These are phyloP conservation scores for Luvunga scandens DNA, from an alignment of 345 rosid genomes.

Conservation along the genomic window DNA sequence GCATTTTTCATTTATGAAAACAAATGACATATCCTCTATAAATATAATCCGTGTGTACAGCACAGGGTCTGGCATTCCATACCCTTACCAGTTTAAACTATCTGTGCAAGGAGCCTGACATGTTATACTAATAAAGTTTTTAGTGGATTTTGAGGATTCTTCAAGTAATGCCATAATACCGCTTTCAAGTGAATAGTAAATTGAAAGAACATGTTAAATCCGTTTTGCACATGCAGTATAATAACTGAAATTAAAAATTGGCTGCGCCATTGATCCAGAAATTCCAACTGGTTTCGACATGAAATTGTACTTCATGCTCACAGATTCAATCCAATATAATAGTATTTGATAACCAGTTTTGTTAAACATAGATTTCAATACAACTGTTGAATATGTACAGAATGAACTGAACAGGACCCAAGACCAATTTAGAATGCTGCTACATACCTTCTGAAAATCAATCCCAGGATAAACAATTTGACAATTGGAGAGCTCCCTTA, in stretches of 20 bases:
- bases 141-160: neutral
- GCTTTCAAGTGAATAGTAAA: neutral
- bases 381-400: neutral
- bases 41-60: neutral
- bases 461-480: constrained; percentile 71
- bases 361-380: neutral
- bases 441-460: constrained; percentile 79
- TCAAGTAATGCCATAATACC: neutral
- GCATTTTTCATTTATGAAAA: neutral
- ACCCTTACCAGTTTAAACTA: neutral
- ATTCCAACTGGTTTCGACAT: neutral
- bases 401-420: constrained; percentile 10
- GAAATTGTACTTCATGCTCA: neutral
- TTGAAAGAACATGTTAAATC: neutral
- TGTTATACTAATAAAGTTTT: neutral
- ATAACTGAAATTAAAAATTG: neutral
- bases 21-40: neutral
- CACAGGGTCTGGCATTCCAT: neutral
- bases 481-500: constrained; percentile 89
- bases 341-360: neutral
- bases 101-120: neutral
- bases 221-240: neutral
- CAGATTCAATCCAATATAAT: neutral
- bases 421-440: neutral
- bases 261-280: neutral